Base-by-base conservation (phyloP, 2,329 filamentous ascomycete species). In the Niveomyces coronatus region DNA sequence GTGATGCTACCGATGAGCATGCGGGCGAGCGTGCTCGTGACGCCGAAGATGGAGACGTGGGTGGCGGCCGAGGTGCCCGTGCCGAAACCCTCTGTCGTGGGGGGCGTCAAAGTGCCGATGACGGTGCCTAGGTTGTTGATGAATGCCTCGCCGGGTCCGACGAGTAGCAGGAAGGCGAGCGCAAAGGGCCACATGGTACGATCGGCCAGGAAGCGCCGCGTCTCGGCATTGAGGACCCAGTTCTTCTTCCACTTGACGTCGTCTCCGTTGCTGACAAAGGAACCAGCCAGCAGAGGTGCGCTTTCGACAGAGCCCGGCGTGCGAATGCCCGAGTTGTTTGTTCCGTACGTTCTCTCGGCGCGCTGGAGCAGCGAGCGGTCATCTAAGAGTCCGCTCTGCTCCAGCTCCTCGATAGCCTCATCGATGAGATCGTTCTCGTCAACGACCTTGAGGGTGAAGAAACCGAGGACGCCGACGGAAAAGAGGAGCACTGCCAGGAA, bases 111-210 rank as follows among this genome's bases (percentile, higher is more conserved):
- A 0, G 89, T 94, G 48, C 84, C 82, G 49, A 96, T 88, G 44
- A 98, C 81, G 17, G 88, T 95, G 24, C 91, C 91, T 9, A 98
- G 67, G 51, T 96, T 98, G 63, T 96, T 98, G 62, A 96, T 87
- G 57, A 95, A 98, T 9, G 89, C 85, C 61, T 98, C 91, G n/a
- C 88, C 89, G 0, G 91, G 89, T 0, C 91, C 91, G 38, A 88
- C 85, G 49, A 94, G 85, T 45, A 96, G 73, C 59, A 96, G 85
- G 62, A 98, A 96, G 15, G 87, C 88, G 1, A 80, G 65, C 0
- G 89, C 86, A 48, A 98, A 81, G 55, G 79, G 84, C 89, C 89
- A 98, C 89, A 96, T 96, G 10, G 87, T 95, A 43, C 74, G 79
- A 49, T 98, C 91, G 17, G 75, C 71, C 9, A 98, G 69, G 57